Conservation (phyloP, 352 stramenopile species). For the Phytophthora citrophthora region DNA sequence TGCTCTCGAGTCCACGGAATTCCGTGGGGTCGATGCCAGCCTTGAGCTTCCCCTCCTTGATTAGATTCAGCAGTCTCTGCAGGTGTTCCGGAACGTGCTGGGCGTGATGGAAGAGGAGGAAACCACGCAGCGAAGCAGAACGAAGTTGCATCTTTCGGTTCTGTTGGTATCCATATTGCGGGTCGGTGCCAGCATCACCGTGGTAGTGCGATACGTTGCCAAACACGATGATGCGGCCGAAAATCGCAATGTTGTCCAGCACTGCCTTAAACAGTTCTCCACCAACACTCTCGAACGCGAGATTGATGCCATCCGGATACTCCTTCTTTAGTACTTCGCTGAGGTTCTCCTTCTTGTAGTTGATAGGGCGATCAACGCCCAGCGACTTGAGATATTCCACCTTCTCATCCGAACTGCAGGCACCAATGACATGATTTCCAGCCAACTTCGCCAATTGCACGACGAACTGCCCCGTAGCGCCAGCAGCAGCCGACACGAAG, state of each 20-base stretch:
- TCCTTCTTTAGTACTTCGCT: constrained; percentile 42
- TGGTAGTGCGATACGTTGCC: constrained; percentile 59
- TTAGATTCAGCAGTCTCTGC: constrained; percentile 47
- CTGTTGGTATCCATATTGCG: constrained; percentile 36
- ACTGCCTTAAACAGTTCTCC: constrained; percentile 43
- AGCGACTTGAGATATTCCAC: constrained; percentile 64
- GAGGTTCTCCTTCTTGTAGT: constrained; percentile 69
- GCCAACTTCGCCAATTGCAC: constrained; percentile 79
- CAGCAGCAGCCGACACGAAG: constrained; percentile 45
- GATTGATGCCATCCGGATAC: constrained; percentile 47
- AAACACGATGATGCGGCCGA: constrained; percentile 69
- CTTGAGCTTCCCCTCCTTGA: constrained; percentile 60
- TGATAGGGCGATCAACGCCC: constrained; percentile 62
- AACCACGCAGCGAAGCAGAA: constrained; percentile 52
- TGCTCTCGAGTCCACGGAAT: constrained; percentile 56
- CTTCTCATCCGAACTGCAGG: constrained; percentile 77
- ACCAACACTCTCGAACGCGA: constrained; percentile 46
- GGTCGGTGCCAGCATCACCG: constrained; percentile 33
- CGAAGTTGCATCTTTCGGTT: constrained; percentile 43
- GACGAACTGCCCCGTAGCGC: constrained; percentile 81
- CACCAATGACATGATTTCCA: constrained; percentile 62
- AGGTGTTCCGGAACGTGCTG: constrained; percentile 43
- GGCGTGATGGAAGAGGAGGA: constrained; percentile 42
- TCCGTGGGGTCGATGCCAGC: constrained; percentile 53
- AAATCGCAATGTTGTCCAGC: constrained; percentile 59